Evolutionary conservation across 768 basidiomycete species (phyloP), one percentile per base, ranked within the genome.

Genomic region (Suillus weaverae): DNA sequence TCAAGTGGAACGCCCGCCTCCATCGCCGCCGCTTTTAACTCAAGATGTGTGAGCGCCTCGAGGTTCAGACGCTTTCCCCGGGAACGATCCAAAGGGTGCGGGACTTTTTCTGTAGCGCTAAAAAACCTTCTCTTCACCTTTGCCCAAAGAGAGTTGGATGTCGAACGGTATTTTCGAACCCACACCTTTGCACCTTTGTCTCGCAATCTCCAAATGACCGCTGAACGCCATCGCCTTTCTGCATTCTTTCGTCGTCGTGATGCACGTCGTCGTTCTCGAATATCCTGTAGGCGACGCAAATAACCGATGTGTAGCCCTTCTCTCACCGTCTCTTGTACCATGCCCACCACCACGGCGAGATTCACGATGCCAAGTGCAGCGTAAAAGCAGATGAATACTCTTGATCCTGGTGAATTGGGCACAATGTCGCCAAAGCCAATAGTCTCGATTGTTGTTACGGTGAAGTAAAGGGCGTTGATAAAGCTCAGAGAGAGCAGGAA

Each of bases 391-490:
- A 83, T 79, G 68, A 89, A 89, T 14, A 89, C 67, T n/a, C 86
- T 86, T 4, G 85, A 78, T 1, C 81, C 81, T 4, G 84, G 77
- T 2, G 80, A 77, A 3, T 51, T 61, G 3, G 91, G 90, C 11
- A 78, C 73, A 61, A 92, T 88, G 70, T 94, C 92, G n/a, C 92
- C 92, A 70, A 92, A 92, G 75, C 84, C 86, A 16, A 88, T 81
- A 8, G 86, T 89, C 73, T 92, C 89, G 65, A 94, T 89, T 5
- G 89, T 83, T 20, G 86, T 85, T 44, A 91, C 81, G 9, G 88
- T 85, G 70, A 92, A 93, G 72, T 92, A 94, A n/a, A 94, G 79
- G 1, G 86, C 88, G 71, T 92, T 80, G 69, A 93, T 82, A 73
- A 91, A 95, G 22, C 80, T 74, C 38, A 91, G 81, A 4, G 81